phyloP scores from a whole-genome alignment of 192 early-diverging fungal genomes.

The Mortierella antarctica region DNA sequence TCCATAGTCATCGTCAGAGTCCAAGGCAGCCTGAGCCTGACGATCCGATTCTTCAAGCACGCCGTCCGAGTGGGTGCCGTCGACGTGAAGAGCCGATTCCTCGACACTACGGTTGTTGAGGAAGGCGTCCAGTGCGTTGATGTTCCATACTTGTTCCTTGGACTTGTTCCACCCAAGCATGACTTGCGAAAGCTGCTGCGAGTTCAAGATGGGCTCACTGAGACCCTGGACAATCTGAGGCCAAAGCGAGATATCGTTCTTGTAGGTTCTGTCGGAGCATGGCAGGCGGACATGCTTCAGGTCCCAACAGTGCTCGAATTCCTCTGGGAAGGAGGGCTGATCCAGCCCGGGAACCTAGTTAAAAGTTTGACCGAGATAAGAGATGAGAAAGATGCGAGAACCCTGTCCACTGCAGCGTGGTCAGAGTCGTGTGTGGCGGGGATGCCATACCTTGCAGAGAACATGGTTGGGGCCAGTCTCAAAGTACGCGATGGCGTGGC shows the following conservation, averaged over 20 bases:
- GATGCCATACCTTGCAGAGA: conserved; percentile 29
- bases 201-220: conserved; percentile 15
- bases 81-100: background rate
- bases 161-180: conserved; percentile 43
- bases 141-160: conserved; percentile 38
- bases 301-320: conserved; percentile 38
- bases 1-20: conserved; percentile 5
- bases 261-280: conserved; percentile 30
- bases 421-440: background rate
- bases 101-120: conserved; percentile 22
- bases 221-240: conserved; percentile 35
- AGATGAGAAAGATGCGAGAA: background rate
- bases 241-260: conserved; percentile 26
- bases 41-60: conserved; percentile 6
- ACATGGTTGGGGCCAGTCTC: conserved; percentile 38
- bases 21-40: background rate
- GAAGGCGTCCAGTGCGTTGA: conserved; percentile 38
- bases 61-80: conserved; percentile 5
- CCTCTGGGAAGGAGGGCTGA: conserved; percentile 26
- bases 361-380: background rate
- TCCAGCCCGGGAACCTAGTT: conserved; percentile 32
- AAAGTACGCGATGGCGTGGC: conserved; percentile 22
- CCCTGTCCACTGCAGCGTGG: background rate
- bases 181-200: conserved; percentile 20
- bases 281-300: conserved; percentile 40